Conservation (phyloP, 1,284 basidiomycete genomes). For the Inonotus hispidus region DNA sequence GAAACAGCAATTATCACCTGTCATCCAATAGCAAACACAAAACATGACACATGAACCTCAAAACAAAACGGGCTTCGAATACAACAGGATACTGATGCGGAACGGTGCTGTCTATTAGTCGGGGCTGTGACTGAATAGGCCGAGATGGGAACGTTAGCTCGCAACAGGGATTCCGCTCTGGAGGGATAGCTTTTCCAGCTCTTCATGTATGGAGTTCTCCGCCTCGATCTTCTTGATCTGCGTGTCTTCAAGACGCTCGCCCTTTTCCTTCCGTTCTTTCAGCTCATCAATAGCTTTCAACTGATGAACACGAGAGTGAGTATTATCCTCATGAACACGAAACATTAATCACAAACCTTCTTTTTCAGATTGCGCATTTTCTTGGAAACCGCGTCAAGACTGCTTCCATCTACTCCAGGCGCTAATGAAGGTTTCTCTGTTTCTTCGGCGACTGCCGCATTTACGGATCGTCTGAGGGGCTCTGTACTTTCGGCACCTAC, state of each 20-base stretch:
- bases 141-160: not conserved
- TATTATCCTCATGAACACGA: not conserved
- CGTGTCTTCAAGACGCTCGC: conserved; percentile 88
- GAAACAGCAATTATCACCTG: not conserved
- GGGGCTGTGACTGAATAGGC: not conserved
- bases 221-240: conserved; percentile 94
- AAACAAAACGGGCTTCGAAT: not conserved
- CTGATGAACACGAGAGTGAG: conserved; percentile 35
- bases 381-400: conserved; percentile 77
- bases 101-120: conserved; percentile 2
- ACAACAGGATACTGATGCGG: not conserved
- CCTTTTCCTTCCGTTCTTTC: conserved; percentile 82
- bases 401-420: conserved; percentile 49
- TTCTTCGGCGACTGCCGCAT: conserved; percentile 27
- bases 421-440: conserved; percentile 44
- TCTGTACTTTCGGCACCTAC: conserved; percentile 28
- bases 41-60: conserved; percentile 3
- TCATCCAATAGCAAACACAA: conserved; percentile 3
- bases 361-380: conserved; percentile 92
- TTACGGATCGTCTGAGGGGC: conserved; percentile 27
- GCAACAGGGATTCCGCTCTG: conserved; percentile 6
- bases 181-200: conserved; percentile 52
- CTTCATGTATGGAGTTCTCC: conserved; percentile 77
- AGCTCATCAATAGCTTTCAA: conserved; percentile 95
- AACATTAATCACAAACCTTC: conserved; percentile 56